Percentiles rank a stretch among this genome's conserved stretches.
Evolutionary conservation across 805 yeast species (phyloP).

Genomic region (Wickerhamiella musiphila): DNA sequence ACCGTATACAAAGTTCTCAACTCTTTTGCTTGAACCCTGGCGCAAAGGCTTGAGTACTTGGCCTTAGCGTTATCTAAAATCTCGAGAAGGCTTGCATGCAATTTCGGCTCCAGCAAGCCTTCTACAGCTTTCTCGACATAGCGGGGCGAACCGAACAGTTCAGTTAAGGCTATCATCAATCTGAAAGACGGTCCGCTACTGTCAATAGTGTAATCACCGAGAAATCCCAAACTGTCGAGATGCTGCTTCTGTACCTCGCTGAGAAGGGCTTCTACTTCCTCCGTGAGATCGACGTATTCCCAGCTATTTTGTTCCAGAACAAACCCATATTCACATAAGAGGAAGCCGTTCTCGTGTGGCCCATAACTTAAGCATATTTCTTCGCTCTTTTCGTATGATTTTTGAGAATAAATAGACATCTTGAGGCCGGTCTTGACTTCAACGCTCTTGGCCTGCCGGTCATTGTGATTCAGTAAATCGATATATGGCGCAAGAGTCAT

Average conservation of each 20-base stretch:
- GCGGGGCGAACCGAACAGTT: too few species aligned
- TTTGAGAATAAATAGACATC: conserved; percentile 34
- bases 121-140: too few species aligned
- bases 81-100: too few species aligned
- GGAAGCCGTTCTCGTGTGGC: conserved; percentile 68
- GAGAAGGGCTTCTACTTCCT: conserved; percentile 24
- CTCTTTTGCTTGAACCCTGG: too few species aligned
- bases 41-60: too few species aligned
- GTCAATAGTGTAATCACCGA: conserved; percentile 56
- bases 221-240: conserved; percentile 37
- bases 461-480: conserved; percentile 65
- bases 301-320: conserved; percentile 38
- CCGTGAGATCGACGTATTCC: conserved; percentile 53
- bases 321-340: conserved; percentile 81
- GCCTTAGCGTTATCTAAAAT: too few species aligned
- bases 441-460: conserved; percentile 17
- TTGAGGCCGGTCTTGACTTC: conserved; percentile 30
- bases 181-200: conserved; percentile 44
- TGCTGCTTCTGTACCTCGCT: conserved; percentile 23
- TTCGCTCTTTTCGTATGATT: conserved; percentile 25
- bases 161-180: conserved; percentile 56
- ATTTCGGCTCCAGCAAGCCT: too few species aligned
- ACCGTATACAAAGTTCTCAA: too few species aligned
- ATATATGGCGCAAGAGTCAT: conserved; percentile 85
- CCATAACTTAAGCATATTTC: conserved; percentile 72